A percentile compares a stretch with the other conserved stretches of the same genome.
Evolutionary conservation across 768 basidiomycete genomes (phyloP).

Genomic region (Mycena albidolilacea): DNA sequence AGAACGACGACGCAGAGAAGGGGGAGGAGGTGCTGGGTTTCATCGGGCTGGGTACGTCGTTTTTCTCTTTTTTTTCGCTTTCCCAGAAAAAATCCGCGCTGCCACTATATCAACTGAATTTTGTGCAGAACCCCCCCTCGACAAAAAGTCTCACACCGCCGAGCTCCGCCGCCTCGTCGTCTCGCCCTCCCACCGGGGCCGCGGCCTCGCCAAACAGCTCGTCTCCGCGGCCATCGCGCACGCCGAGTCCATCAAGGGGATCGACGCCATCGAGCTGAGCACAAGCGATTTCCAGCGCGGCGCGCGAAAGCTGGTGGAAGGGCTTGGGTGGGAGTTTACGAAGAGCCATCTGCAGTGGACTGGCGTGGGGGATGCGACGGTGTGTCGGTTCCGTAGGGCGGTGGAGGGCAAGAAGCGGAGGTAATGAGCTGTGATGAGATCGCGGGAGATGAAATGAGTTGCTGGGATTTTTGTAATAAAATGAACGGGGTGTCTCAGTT

Average conservation of each 20-base stretch:
- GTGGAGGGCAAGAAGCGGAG: conserved; percentile 3
- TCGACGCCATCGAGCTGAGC: conserved; percentile 15
- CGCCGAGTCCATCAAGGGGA: conserved; percentile 4
- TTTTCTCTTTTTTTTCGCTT: not conserved
- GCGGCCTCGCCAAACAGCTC: conserved; percentile 17
- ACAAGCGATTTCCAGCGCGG: conserved; percentile 16
- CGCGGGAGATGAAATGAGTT: too few relatives aligned
- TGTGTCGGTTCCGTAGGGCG: not conserved
- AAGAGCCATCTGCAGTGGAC: not conserved
- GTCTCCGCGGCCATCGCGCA: conserved; percentile 5
- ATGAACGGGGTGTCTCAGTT: too few relatives aligned
- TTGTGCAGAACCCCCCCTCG: conserved; percentile 9
- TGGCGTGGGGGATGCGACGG: not conserved
- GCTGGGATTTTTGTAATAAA: too few relatives aligned
- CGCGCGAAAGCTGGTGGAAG: conserved; percentile 7
- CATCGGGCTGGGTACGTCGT: conserved; percentile 28
- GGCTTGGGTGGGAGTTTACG: conserved; percentile 13
- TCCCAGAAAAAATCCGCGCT: not conserved
- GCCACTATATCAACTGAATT: not conserved
- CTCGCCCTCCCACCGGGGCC: not conserved
- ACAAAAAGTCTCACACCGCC: not conserved
- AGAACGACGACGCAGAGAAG: not conserved
- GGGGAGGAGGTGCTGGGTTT: conserved; percentile 22
- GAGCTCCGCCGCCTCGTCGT: conserved; percentile 25
- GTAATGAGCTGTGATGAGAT: not conserved